Conservation (phyloP, 345 rosid genomes). For the Citrus unshiu region DNA sequence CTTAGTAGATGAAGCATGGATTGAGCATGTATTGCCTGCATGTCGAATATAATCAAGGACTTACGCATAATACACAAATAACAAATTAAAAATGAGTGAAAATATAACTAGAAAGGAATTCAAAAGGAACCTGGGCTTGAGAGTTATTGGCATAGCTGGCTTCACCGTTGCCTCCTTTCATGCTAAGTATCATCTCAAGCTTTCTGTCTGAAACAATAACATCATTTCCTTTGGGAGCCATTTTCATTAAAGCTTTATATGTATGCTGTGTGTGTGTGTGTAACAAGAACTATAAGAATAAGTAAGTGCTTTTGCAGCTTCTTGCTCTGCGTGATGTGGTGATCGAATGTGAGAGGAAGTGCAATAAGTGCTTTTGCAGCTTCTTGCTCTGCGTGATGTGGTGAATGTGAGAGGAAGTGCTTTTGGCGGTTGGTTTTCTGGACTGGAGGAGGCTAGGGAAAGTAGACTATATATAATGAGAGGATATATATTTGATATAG, state of each 20-base stretch:
- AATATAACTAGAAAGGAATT: no score
- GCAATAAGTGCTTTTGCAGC: not conserved
- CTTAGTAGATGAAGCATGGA: constrained; percentile 84
- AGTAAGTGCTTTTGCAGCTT: not conserved
- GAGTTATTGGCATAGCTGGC: constrained; percentile 93
- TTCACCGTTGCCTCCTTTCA: constrained; percentile 97
- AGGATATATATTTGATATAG: no score
- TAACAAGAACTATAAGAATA: no score
- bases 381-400: not conserved
- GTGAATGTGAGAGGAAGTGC: not conserved
- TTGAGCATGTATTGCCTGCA: constrained; percentile 84
- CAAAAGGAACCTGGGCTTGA: constrained; percentile 74
- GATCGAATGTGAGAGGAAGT: not conserved
- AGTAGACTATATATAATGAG: not conserved
- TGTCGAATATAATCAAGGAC: not conserved
- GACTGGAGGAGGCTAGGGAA: not conserved
- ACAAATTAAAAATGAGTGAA: no score
- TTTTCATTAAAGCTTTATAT: constrained; percentile 3
- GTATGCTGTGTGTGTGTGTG: not conserved
- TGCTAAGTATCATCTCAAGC: constrained; percentile 83
- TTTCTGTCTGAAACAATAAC: constrained; percentile 59
- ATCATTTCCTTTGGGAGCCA: constrained; percentile 58
- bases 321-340: not conserved
- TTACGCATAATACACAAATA: not conserved
- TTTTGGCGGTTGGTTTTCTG: not conserved